Evolutionary conservation across 2,329 filamentous ascomycete genomes (phyloP).

Genomic region (Lecanicillium sp.): DNA sequence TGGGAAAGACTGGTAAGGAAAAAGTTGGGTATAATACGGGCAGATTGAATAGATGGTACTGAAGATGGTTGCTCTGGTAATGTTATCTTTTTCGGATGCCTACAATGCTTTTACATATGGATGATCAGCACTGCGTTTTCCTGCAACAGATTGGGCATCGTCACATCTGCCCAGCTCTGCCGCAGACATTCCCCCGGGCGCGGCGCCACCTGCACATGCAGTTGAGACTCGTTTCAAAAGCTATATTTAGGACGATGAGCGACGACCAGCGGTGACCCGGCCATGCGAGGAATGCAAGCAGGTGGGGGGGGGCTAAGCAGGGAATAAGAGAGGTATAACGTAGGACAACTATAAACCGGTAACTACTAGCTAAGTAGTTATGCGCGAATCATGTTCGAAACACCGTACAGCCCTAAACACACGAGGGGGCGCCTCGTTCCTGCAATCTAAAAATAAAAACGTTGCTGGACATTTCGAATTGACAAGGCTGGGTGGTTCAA

Average conservation of each 20-base stretch:
- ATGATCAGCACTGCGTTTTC: not conserved
- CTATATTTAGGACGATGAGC: too few species aligned
- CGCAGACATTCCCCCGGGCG: too few species aligned
- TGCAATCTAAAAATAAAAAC: conserved; percentile 1
- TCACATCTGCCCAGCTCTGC: too few species aligned
- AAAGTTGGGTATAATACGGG: not conserved
- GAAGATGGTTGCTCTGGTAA: not conserved
- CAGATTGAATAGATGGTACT: not conserved
- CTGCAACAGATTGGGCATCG: too few species aligned
- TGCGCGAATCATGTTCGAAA: not conserved
- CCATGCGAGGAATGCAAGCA: too few species aligned
- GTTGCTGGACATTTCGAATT: too few species aligned
- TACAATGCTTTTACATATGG: not conserved
- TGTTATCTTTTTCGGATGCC: not conserved
- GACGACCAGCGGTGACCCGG: too few species aligned
- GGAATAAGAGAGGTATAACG: not conserved
- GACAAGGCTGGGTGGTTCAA: too few species aligned
- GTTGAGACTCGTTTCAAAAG: too few species aligned
- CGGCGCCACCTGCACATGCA: too few species aligned
- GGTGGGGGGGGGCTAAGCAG: too few species aligned
- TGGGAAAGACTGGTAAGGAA: not conserved
- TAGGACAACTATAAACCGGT: not conserved
- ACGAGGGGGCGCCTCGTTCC: not conserved
- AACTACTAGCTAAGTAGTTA: not conserved
- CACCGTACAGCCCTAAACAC: too few species aligned